Percentiles rank a stretch among this genome's conserved stretches.
These are phyloP conservation scores for Dothidotthia symphoricarpi DNA, from an alignment of 2,329 filamentous ascomycete genomes.

Conservation along the genomic window DNA sequence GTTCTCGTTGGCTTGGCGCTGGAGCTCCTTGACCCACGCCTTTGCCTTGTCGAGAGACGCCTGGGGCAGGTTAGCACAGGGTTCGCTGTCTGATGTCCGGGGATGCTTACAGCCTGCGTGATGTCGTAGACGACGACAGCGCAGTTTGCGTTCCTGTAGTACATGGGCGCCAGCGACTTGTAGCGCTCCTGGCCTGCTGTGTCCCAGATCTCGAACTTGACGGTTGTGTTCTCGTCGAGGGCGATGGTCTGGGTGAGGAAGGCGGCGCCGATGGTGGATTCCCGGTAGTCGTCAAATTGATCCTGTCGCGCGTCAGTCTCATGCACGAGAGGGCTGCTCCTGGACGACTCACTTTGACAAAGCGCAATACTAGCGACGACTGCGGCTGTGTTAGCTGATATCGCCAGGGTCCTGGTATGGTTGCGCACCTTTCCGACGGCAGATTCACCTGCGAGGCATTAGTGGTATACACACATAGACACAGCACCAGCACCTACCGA, in stretches of 20 bases:
- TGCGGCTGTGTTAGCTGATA: slow-evolving; percentile 45
- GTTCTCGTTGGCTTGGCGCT: slow-evolving; percentile 98
- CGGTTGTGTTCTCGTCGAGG: slow-evolving; percentile 94
- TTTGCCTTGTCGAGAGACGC: slow-evolving; percentile 98
- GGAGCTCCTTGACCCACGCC: slow-evolving; percentile 97
- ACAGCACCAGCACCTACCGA: slow-evolving; percentile 63
- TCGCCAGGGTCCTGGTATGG: slow-evolving; percentile 26
- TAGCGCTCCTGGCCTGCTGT: slow-evolving; percentile 98
- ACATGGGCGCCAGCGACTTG: slow-evolving; percentile 98
- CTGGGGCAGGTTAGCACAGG: slow-evolving; percentile 50
- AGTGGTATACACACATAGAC: slow-evolving; percentile 9
- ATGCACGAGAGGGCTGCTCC: no score
- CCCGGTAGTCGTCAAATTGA: slow-evolving; percentile 98
- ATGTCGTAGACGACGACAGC: slow-evolving; percentile 99
- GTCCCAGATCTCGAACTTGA: slow-evolving; percentile 96
- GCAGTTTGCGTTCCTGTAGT: slow-evolving; percentile 99
- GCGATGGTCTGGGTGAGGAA: slow-evolving; percentile 99
- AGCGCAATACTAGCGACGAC: slow-evolving; percentile 97
- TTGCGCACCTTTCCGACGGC: slow-evolving; percentile 88
- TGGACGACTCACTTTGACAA: slow-evolving; percentile 85
- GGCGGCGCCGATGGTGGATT: slow-evolving; percentile 96
- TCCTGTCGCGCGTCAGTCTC: slow-evolving; percentile 62
- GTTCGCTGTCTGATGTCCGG: slow-evolving; percentile 16
- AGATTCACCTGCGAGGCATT: slow-evolving; percentile 74
- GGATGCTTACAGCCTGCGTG: slow-evolving; percentile 80